A percentile compares a stretch with the other conserved stretches of the same genome.
Conservation (phyloP, 2,329 filamentous ascomycete genomes). For the Exophiala aquamarina region DNA sequence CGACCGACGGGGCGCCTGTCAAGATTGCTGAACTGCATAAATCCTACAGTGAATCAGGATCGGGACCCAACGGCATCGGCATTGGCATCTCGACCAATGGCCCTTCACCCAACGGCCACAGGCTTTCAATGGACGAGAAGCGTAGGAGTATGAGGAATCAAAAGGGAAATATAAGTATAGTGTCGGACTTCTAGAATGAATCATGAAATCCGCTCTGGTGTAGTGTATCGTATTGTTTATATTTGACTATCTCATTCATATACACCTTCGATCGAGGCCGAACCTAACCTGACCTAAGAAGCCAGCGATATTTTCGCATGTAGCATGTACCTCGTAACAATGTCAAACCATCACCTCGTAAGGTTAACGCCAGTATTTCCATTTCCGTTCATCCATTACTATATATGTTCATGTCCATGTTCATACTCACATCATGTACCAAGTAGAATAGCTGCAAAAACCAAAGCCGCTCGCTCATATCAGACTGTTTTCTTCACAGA, state of each 20-base stretch:
- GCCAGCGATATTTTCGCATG: too few species aligned
- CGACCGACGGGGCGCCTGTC: not conserved
- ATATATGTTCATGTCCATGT: too few species aligned
- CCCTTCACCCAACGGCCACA: slow-evolving; percentile 12
- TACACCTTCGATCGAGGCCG: too few species aligned
- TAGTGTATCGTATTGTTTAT: too few species aligned
- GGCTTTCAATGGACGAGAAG: slow-evolving; percentile 13
- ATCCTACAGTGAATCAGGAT: slow-evolving; percentile 19
- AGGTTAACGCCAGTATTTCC: too few species aligned
- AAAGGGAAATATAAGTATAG: slow-evolving; percentile 22
- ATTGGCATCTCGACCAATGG: slow-evolving; percentile 14
- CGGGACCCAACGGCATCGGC: too few species aligned
- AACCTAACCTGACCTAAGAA: too few species aligned
- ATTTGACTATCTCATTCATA: too few species aligned
- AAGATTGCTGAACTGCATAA: slow-evolving; percentile 14
- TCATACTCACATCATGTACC: too few species aligned
- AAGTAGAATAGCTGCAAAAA: too few species aligned
- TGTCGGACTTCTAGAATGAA: slow-evolving; percentile 20
- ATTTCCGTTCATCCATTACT: too few species aligned
- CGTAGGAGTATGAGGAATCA: slow-evolving; percentile 15
- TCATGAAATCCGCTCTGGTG: not conserved
- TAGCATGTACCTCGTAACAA: too few species aligned
- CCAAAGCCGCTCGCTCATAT: not conserved
- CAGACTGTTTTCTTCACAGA: slow-evolving; percentile 6
- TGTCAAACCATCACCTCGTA: not conserved